Evolutionary conservation across 169 alveolate genomes (phyloP).

Genomic region (Cryptosporidium sp.): DNA sequence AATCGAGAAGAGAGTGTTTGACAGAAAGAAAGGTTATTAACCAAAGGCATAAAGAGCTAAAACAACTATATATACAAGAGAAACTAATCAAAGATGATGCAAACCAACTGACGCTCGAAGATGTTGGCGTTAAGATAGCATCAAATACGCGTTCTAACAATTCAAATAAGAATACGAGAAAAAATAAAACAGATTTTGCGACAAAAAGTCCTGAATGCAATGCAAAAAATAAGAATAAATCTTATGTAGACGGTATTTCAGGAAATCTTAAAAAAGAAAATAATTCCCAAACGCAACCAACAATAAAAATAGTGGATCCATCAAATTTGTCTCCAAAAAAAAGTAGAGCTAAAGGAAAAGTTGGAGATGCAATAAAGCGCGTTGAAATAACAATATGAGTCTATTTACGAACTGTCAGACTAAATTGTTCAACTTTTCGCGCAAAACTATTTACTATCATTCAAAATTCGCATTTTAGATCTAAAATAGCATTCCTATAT

Average conservation of each 20-base stretch:
- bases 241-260: background rate
- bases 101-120: constrained; percentile 45
- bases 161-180: background rate
- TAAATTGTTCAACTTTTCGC: background rate
- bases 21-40: constrained; percentile 45
- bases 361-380: background rate
- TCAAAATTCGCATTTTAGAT: background rate
- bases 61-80: constrained; percentile 11
- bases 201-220: background rate
- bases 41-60: constrained; percentile 53
- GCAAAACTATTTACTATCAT: no score
- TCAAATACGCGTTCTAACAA: background rate
- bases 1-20: constrained; percentile 51
- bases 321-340: background rate
- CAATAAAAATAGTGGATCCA: constrained; percentile 1
- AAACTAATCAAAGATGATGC: constrained; percentile 13
- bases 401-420: background rate
- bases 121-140: constrained; percentile 19
- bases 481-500: background rate
- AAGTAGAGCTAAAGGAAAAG: background rate
- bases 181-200: background rate
- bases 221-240: background rate
- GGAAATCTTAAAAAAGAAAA: background rate
- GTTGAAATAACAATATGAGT: background rate
- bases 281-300: background rate